A percentile compares a stretch with the other conserved stretches of the same genome.
These are phyloP conservation scores for Dysphania ambrosioides DNA, from an alignment of 148 eudicot species.

Conservation along the genomic window DNA sequence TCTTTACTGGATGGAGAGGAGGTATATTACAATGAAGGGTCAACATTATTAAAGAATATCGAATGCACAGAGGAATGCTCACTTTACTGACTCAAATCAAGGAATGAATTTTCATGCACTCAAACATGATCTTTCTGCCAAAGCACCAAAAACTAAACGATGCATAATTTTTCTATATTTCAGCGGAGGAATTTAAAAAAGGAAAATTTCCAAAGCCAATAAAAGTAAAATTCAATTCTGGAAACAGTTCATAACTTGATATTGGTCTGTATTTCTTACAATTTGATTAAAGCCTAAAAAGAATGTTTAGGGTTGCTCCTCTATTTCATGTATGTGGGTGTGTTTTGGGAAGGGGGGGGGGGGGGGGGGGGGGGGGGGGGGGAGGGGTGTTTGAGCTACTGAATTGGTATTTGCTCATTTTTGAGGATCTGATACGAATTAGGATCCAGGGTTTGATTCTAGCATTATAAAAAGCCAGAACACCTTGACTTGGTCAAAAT, in stretches of 20 bases:
- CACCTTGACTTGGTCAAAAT: background rate
- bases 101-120: background rate
- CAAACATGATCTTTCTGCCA: background rate
- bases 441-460: background rate
- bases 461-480: background rate
- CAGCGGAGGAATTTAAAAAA: background rate
- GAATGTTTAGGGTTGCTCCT: too few relatives aligned
- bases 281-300: background rate
- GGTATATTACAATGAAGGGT: background rate
- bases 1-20: background rate
- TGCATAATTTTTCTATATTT: background rate
- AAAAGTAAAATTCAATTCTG: background rate
- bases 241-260: background rate
- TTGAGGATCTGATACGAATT: background rate
- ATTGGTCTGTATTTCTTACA: background rate
- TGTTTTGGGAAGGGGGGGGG: too few relatives aligned
- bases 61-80: background rate
- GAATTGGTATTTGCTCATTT: background rate
- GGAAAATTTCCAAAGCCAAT: background rate
- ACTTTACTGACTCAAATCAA: background rate
- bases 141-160: background rate
- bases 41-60: background rate
- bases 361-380: too few relatives aligned
- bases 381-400: too few relatives aligned
- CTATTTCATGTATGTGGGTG: too few relatives aligned